Conservation (phyloP, 805 yeast species). For the Ogataea sp. region DNA sequence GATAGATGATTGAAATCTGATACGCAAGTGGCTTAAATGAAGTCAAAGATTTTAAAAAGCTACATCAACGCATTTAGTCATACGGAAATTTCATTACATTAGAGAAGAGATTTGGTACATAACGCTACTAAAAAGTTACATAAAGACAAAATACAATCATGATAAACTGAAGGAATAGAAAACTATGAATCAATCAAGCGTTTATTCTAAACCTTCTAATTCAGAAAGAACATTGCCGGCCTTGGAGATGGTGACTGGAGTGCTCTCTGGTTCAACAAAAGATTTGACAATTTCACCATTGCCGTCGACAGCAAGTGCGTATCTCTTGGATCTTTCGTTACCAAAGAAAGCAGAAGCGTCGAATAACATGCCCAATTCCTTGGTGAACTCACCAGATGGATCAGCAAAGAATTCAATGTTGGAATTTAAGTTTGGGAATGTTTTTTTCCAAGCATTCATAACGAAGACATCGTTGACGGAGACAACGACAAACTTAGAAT, state of each 20-base stretch:
- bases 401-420: slow-evolving; percentile 55
- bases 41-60: too few relatives aligned
- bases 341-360: slow-evolving; percentile 79
- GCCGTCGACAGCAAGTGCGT: slow-evolving; percentile 58
- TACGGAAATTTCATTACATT: too few relatives aligned
- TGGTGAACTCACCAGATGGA: slow-evolving; percentile 66
- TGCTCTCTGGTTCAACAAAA: slow-evolving; percentile 76
- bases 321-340: slow-evolving; percentile 64
- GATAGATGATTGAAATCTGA: too few relatives aligned
- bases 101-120: too few relatives aligned
- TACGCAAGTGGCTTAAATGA: too few relatives aligned
- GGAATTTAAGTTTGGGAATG: slow-evolving; percentile 15
- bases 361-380: slow-evolving; percentile 55
- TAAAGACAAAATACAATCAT: too few relatives aligned
- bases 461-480: slow-evolving; percentile 88
- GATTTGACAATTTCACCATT: slow-evolving; percentile 62
- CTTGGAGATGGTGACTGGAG: slow-evolving; percentile 50
- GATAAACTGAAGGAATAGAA: too few relatives aligned
- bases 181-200: too few relatives aligned
- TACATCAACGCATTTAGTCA: too few relatives aligned
- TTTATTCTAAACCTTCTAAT: slow-evolving; percentile 16
- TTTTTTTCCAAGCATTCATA: slow-evolving; percentile 68
- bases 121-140: too few relatives aligned
- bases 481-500: slow-evolving; percentile 51
- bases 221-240: slow-evolving; percentile 35